Evolutionary conservation across 495 filamentous ascomycete species (phyloP).

Genomic region (Hyaloscypha hepaticicola): DNA sequence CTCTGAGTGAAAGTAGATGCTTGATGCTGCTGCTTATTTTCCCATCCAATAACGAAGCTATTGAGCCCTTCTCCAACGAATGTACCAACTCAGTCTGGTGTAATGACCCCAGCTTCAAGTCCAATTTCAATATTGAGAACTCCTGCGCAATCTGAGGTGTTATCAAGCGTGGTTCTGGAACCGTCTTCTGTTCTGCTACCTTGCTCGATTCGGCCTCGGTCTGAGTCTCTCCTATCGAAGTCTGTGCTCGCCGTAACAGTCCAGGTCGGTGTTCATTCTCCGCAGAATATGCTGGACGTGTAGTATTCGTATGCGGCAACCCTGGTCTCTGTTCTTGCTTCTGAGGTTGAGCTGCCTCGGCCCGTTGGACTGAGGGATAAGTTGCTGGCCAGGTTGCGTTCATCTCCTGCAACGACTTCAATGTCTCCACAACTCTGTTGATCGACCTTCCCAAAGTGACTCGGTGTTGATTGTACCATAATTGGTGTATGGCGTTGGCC

Average conservation of each 20-base stretch:
- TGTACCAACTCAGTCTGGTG: slow-evolving; percentile 91
- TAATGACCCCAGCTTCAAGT: slow-evolving; percentile 83
- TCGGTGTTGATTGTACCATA: slow-evolving; percentile 84
- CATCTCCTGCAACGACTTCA: slow-evolving; percentile 77
- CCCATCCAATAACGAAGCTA: slow-evolving; percentile 86
- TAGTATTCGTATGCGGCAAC: slow-evolving; percentile 55
- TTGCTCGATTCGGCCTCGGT: slow-evolving; percentile 68
- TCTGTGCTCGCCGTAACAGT: slow-evolving; percentile 65
- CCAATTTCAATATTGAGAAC: slow-evolving; percentile 91
- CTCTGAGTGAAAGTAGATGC: slow-evolving; percentile 80
- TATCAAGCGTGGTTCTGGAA: slow-evolving; percentile 68
- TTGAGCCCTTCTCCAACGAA: slow-evolving; percentile 88
- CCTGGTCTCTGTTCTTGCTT: slow-evolving; percentile 44
- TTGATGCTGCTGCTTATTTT: slow-evolving; percentile 92
- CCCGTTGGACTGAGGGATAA: slow-evolving; percentile 81
- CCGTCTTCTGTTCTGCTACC: slow-evolving; percentile 54
- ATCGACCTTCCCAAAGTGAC: slow-evolving; percentile 82
- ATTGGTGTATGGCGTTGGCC: slow-evolving; percentile 47
- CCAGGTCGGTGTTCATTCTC: slow-evolving; percentile 46
- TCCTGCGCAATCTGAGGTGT: slow-evolving; percentile 93
- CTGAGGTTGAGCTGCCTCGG: slow-evolving; percentile 44
- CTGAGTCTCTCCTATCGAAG: slow-evolving; percentile 60
- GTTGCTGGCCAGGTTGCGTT: slow-evolving; percentile 91
- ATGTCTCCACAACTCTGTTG: slow-evolving; percentile 74
- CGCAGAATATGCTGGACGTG: slow-evolving; percentile 34